Evolutionary conservation across 2,329 filamentous ascomycete species (phyloP).

Genomic region (Didymella exigua): DNA sequence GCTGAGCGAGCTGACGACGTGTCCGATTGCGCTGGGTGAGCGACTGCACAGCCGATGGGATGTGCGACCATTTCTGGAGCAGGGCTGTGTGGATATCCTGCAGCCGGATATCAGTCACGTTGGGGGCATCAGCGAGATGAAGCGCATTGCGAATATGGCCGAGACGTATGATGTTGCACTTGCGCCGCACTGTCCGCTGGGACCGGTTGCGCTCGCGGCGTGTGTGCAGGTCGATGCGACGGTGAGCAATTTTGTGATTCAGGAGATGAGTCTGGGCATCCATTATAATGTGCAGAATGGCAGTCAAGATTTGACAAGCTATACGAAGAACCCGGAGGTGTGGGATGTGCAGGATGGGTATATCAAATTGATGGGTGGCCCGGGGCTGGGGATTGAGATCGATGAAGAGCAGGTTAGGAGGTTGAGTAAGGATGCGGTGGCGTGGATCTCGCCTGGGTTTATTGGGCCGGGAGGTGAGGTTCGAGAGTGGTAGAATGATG

Average conservation of each 20-base stretch:
- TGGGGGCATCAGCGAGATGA: constrained; percentile 74
- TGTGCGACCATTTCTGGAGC: constrained; percentile 71
- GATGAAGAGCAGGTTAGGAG: constrained; percentile 71
- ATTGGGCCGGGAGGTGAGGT: constrained; percentile 70
- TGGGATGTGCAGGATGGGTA: constrained; percentile 72
- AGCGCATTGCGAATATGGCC: constrained; percentile 71
- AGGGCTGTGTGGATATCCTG: constrained; percentile 70
- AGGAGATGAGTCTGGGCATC: constrained; percentile 80
- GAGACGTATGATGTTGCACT: constrained; percentile 76
- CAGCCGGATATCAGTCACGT: constrained; percentile 76
- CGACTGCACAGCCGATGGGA: constrained; percentile 76
- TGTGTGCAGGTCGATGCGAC: constrained; percentile 68
- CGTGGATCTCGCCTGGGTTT: constrained; percentile 72
- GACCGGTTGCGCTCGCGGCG: constrained; percentile 74
- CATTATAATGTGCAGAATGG: constrained; percentile 67
- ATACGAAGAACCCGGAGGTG: constrained; percentile 67
- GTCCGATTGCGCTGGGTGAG: constrained; percentile 75
- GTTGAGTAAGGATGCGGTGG: constrained; percentile 62
- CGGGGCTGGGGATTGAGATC: constrained; percentile 70
- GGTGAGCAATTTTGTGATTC: constrained; percentile 69
- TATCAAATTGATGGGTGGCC: constrained; percentile 63
- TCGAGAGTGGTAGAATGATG: constrained; percentile 65
- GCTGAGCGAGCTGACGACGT: constrained; percentile 61
- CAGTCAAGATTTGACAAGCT: constrained; percentile 58
- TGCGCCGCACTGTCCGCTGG: constrained; percentile 75